Conservation (phyloP, 2,329 filamentous ascomycete genomes). For the Neobulgaria alba region DNA sequence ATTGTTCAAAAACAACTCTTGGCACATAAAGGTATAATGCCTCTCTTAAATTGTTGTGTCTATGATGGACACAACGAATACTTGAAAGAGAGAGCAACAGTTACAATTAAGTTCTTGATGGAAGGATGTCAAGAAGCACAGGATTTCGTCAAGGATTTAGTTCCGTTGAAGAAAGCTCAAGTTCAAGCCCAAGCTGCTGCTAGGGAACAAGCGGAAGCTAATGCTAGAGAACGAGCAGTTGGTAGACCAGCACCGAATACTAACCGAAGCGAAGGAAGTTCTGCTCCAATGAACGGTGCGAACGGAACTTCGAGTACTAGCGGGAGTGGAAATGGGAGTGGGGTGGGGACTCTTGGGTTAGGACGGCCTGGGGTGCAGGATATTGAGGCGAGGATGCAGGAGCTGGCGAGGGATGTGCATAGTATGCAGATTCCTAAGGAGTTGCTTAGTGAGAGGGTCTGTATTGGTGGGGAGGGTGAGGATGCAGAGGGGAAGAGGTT, state of each 20-base stretch:
- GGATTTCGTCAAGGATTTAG: slow-evolving; percentile 53
- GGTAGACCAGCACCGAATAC: slow-evolving; percentile 1
- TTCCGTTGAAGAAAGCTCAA: slow-evolving; percentile 25
- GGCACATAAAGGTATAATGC: slow-evolving; percentile 75
- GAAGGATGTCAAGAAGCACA: slow-evolving; percentile 68
- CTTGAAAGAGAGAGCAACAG: slow-evolving; percentile 82
- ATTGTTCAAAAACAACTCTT: slow-evolving; percentile 84
- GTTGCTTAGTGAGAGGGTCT: neutral
- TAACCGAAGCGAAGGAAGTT: too few relatives aligned
- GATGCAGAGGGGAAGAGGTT: neutral
- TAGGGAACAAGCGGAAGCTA: slow-evolving; percentile 10
- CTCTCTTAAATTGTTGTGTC: slow-evolving; percentile 78
- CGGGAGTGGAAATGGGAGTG: neutral
- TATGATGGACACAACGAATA: slow-evolving; percentile 93
- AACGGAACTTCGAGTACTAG: neutral
- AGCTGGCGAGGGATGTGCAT: neutral
- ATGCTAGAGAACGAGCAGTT: slow-evolving; percentile 3
- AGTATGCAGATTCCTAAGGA: neutral
- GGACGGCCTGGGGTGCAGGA: too few relatives aligned
- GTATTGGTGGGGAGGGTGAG: neutral
- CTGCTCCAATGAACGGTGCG: neutral
- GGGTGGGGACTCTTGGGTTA: too few relatives aligned
- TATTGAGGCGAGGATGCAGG: neutral
- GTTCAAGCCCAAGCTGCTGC: slow-evolving; percentile 16
- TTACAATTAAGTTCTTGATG: slow-evolving; percentile 78